These are phyloP conservation scores for Agaricus sinodeliciosus DNA, from an alignment of 768 basidiomycete genomes.

Conservation along the genomic window DNA sequence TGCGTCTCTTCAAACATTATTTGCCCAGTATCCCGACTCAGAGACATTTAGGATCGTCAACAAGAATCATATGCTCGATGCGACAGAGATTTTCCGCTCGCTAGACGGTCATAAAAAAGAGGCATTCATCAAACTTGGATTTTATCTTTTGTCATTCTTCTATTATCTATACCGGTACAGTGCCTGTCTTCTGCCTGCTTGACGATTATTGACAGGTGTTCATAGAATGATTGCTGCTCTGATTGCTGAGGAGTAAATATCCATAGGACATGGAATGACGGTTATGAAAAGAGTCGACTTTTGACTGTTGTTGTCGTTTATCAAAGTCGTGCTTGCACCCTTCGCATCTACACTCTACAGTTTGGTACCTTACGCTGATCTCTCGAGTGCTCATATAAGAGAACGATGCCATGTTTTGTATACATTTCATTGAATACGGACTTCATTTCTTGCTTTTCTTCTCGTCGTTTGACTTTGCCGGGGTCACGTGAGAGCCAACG, in stretches of 20 bases:
- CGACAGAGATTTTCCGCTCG: conserved; percentile 97
- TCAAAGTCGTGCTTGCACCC: neutral
- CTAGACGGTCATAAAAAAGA: conserved; percentile 92
- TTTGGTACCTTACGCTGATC: neutral
- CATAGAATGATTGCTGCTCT: conserved; percentile 78
- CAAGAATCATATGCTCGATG: conserved; percentile 97
- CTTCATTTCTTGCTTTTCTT: neutral
- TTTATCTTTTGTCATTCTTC: conserved; percentile 87
- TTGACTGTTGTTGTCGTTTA: neutral
- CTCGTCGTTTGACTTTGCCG: neutral
- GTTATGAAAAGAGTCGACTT: neutral
- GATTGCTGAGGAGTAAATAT: conserved; percentile 48
- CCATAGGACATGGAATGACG: neutral
- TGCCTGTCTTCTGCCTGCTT: conserved; percentile 8
- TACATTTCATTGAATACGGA: neutral
- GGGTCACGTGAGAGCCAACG: neutral
- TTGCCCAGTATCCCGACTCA: neutral
- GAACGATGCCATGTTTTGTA: conserved; percentile 5
- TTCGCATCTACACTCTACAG: neutral
- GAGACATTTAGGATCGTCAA: conserved; percentile 29
- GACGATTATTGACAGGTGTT: neutral
- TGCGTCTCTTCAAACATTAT: conserved; percentile 31
- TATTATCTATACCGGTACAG: conserved; percentile 87
- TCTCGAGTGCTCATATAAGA: neutral
- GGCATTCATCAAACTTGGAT: conserved; percentile 88